phyloP scores from a whole-genome alignment of 2,329 filamentous ascomycete species.

The Aspergillus tubingensis region DNA sequence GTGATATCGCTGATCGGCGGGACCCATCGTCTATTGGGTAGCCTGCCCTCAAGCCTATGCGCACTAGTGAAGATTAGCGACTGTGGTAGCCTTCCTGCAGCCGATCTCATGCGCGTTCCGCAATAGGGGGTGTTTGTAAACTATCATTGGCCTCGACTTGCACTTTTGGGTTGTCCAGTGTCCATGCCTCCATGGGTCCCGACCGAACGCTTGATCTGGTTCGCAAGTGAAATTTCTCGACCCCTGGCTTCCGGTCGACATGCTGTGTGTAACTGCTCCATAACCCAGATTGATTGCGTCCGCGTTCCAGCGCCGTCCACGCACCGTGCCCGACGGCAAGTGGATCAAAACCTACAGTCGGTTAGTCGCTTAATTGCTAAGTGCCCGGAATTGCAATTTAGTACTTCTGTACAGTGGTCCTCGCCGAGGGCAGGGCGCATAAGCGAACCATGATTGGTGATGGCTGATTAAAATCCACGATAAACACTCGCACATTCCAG shows the following conservation, averaged over 20 bases:
- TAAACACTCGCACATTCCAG: constrained; percentile 12
- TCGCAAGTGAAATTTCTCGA: not conserved
- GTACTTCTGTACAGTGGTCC: not conserved
- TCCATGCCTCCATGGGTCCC: not conserved
- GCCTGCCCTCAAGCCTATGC: constrained; percentile 9
- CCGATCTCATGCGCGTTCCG: constrained; percentile 16
- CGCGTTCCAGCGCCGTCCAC: not conserved
- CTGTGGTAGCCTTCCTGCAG: constrained; percentile 5
- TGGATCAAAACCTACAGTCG: not conserved
- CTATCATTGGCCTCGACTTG: not conserved
- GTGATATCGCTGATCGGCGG: constrained; percentile 14
- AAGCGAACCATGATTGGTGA: constrained; percentile 4
- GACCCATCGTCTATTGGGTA: constrained; percentile 12
- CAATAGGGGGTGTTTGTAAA: not conserved
- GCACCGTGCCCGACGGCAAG: constrained; percentile 3
- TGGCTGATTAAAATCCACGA: constrained; percentile 1
- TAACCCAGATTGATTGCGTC: not conserved
- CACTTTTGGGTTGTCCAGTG: not conserved
- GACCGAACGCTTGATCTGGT: not conserved
- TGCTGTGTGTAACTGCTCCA: not conserved
- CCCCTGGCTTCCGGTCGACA: not conserved
- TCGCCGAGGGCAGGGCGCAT: not conserved
- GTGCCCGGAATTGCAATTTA: not conserved
- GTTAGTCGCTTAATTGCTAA: not conserved
- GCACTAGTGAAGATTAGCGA: constrained; percentile 17